phyloP scores from a whole-genome alignment of 331 rosid genomes.

The Quercus tomentella region DNA sequence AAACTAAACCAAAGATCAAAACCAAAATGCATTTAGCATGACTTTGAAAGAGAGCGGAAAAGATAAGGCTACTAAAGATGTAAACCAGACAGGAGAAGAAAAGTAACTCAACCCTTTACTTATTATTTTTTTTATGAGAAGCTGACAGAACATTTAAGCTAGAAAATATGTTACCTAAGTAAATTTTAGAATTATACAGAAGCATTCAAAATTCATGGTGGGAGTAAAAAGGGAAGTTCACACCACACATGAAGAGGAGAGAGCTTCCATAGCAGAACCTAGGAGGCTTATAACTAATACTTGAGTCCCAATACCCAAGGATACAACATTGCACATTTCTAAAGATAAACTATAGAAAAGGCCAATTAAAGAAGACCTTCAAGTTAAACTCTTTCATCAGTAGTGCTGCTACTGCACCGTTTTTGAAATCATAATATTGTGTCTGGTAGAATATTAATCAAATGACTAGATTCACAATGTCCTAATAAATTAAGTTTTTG shows the following conservation, averaged over 20 bases:
- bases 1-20: background rate
- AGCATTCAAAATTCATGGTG: too few species aligned
- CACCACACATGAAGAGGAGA: background rate
- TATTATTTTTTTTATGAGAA: too few species aligned
- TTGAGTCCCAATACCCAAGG: background rate
- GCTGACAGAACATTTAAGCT: background rate
- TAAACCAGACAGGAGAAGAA: background rate
- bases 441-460: too few species aligned
- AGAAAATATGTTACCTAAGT: background rate
- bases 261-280: background rate
- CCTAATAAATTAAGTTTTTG: too few species aligned
- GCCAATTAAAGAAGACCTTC: too few species aligned
- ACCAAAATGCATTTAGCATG: background rate
- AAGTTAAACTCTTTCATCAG: background rate
- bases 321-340: background rate
- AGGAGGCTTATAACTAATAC: background rate
- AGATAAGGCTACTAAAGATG: background rate
- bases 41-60: background rate
- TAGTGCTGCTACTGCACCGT: background rate
- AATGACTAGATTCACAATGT: too few species aligned
- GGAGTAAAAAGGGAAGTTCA: background rate
- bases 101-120: background rate
- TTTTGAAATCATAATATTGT: slow-evolving; percentile 13
- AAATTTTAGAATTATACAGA: too few species aligned
- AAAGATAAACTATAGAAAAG: background rate